Conservation (phyloP, 345 rosid genomes). For the Noccaea caerulescens region DNA sequence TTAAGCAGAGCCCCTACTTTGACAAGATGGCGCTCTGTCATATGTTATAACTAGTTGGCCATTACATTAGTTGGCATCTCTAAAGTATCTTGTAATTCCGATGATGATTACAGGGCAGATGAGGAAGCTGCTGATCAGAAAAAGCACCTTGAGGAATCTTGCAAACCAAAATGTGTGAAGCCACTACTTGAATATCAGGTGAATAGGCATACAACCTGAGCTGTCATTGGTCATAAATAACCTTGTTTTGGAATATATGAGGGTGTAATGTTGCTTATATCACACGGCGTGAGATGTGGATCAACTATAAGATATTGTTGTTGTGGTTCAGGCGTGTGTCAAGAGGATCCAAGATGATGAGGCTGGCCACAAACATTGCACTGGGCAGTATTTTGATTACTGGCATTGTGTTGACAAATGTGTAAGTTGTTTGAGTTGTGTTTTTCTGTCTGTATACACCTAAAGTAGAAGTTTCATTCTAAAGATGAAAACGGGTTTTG, state of each 20-base stretch:
- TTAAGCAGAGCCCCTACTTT: neutral
- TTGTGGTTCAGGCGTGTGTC: constrained; percentile 63
- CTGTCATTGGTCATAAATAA: neutral
- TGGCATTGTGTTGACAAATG: constrained; percentile 82
- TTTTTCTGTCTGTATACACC: neutral
- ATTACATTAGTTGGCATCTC: neutral
- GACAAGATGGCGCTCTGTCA: neutral
- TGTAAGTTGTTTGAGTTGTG: constrained; percentile 48
- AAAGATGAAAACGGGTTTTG: neutral
- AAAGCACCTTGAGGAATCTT: constrained; percentile 53
- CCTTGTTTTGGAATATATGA: neutral
- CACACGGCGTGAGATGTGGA: neutral
- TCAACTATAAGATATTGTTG: neutral
- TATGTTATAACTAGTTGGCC: neutral
- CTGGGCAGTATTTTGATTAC: constrained; percentile 82
- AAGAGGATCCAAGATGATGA: constrained; percentile 87
- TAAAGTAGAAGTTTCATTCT: neutral
- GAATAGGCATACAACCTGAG: constrained; percentile 4
- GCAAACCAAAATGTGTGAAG: constrained; percentile 57
- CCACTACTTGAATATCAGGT: constrained; percentile 54
- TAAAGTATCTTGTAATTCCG: neutral
- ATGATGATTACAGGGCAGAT: constrained; percentile 49
- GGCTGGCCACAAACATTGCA: constrained; percentile 84
- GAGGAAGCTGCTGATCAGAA: constrained; percentile 52
- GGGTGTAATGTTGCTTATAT: neutral